These are phyloP conservation scores for Sophora flavescens DNA, from an alignment of 306 rosid genomes.

Conservation along the genomic window DNA sequence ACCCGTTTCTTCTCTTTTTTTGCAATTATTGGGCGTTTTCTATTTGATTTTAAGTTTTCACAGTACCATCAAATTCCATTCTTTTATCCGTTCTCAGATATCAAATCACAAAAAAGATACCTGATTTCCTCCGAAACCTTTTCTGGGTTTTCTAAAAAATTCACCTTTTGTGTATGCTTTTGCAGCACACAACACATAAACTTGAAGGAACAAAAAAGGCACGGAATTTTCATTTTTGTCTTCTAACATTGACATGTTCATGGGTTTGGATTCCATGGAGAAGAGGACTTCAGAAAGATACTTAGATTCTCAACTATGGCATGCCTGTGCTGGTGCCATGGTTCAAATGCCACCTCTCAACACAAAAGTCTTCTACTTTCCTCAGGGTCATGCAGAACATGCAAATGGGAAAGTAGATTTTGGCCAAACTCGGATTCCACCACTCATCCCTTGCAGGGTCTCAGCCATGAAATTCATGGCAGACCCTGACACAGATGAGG, in stretches of 20 bases:
- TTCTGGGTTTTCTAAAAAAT: constrained; percentile 31
- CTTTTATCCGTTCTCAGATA: not conserved
- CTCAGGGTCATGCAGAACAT: constrained; percentile 95
- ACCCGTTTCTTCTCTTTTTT: not conserved
- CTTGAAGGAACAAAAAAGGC: not conserved
- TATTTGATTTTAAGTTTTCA: not conserved
- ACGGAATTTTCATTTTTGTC: constrained; percentile 19
- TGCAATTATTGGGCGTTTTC: not conserved
- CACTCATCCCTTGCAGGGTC: constrained; percentile 70
- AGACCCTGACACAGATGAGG: constrained; percentile 90
- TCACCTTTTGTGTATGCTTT: not conserved
- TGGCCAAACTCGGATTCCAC: constrained; percentile 59
- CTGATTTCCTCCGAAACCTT: not conserved
- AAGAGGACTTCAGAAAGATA: constrained; percentile 58
- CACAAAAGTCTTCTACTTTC: constrained; percentile 87
- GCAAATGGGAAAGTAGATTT: constrained; percentile 67
- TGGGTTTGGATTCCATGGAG: constrained; percentile 65
- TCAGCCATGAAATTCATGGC: constrained; percentile 83
- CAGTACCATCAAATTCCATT: not conserved
- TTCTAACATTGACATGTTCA: constrained; percentile 48
- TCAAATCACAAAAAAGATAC: not conserved
- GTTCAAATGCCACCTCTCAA: constrained; percentile 89
- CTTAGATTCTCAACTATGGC: constrained; percentile 93
- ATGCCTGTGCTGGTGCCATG: constrained; percentile 96
- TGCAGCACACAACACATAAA: not conserved